Evolutionary conservation across 2,329 filamentous ascomycete genomes (phyloP).

Genomic region (Pseudogymnoascus sp.): DNA sequence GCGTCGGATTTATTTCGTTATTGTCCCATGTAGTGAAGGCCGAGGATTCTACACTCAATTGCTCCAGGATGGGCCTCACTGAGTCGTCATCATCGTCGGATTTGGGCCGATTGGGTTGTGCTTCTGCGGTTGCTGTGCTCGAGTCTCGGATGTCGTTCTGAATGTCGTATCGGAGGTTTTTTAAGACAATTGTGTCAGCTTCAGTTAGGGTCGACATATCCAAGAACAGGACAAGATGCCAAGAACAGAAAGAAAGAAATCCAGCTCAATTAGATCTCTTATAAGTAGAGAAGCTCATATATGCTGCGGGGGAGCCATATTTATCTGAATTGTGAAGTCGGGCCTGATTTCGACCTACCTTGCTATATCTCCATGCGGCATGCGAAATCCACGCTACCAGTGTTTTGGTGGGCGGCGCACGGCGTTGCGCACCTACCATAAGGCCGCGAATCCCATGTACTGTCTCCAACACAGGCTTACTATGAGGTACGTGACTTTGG

Average conservation of each 20-base stretch:
- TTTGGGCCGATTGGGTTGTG: neutral
- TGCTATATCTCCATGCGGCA: neutral
- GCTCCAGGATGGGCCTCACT: neutral
- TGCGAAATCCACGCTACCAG: neutral
- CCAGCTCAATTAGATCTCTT: neutral
- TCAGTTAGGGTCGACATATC: conserved; percentile 5
- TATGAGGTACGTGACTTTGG: neutral
- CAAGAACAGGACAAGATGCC: neutral
- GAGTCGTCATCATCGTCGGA: neutral
- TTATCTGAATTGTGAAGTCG: neutral
- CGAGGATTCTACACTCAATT: conserved; percentile 36
- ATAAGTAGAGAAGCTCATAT: neutral
- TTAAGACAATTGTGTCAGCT: conserved; percentile 4
- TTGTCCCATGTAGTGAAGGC: conserved; percentile 47
- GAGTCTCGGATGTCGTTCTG: conserved; percentile 9
- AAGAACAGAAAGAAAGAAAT: neutral
- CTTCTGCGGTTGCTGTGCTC: neutral
- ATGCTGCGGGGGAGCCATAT: neutral
- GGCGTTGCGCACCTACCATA: neutral
- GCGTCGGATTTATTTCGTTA: conserved; percentile 33
- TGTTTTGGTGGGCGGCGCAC: neutral
- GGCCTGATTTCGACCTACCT: neutral
- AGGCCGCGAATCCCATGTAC: conserved; percentile 3
- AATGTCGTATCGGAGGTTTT: conserved; percentile 1
- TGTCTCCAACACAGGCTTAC: neutral